Evolutionary conservation across 352 stramenopile species (phyloP), one percentile per base, ranked within the genome.

Genomic region (Lagenidium giganteum): DNA sequence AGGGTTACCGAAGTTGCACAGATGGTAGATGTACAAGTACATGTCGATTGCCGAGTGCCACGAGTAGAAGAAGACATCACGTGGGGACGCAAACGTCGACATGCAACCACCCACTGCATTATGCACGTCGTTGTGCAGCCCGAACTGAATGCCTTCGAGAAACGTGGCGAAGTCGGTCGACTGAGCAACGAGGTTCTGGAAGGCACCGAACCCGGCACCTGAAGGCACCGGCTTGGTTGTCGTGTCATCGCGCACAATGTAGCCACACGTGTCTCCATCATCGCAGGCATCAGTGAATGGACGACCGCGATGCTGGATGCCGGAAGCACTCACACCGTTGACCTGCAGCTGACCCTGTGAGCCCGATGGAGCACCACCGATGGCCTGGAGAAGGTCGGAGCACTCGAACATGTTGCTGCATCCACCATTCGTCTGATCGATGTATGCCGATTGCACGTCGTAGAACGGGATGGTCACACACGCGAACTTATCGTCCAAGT

Each of bases 381-480:
- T 49, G 5, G 55, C 68, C 24, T 55, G 22, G 42, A 87, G 81
- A 48, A 87, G 79, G 25, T 49, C 53, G 20, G 68, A 83, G 51
- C 74, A 87, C 33, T 80, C 70, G 45, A 63, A 81, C 55, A 87
- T 72, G 56, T 68, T 79, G 39, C 25, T 34, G 37, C 74, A 87
- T 39, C 74, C 52, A 2, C 60, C 61, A 23, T 61, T 77, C 7
- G 66, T 64, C 1, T 55, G 45, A n/a, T 75, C 60, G 8, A 70
- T 45, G 59, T 83, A 87, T n/a, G 68, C 74, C 44, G 70, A 78
- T 54, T 83, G 68, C 20, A 87, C 66, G 47, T 90, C 78, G 43
- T 81, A 90, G 71, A 82, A 90, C n/a, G 75, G 78, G n/a, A 90
- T 33, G 12, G 78, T 87, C 18, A 90, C 32, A 37, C 78, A 90